Conservation (phyloP, 805 yeast genomes). For the Ascoidea rubescens region DNA sequence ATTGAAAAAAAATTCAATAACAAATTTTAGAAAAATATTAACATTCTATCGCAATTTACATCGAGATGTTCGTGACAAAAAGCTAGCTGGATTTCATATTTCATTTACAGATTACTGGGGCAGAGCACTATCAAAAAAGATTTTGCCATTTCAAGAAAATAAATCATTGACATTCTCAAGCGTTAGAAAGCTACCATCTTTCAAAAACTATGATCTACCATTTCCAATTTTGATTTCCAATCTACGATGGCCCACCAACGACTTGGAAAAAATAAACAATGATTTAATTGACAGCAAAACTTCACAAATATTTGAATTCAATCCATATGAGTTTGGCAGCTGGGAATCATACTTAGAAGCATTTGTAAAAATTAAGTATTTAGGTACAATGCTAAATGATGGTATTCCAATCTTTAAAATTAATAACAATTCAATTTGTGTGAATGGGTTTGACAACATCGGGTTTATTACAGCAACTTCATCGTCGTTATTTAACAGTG, state of each 20-base stretch:
- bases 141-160: conserved; percentile 24
- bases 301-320: conserved; percentile 42
- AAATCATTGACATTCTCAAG: conserved; percentile 27
- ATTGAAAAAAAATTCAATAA: no score
- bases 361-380: conserved; percentile 34
- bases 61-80: conserved; percentile 37
- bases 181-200: conserved; percentile 22
- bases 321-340: conserved; percentile 55
- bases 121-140: conserved; percentile 35
- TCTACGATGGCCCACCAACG: conserved; percentile 22
- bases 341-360: conserved; percentile 38
- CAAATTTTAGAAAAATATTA: conserved; percentile 18
- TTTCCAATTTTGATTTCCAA: conserved; percentile 34
- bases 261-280: conserved; percentile 17
- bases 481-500: conserved; percentile 45
- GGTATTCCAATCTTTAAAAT: conserved; percentile 25
- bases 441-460: conserved; percentile 39
- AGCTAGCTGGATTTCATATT: conserved; percentile 34
- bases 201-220: conserved; percentile 26
- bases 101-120: conserved; percentile 64
- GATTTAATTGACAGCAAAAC: no score
- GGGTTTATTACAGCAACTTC: conserved; percentile 53
- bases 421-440: conserved; percentile 24
- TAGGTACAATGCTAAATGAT: conserved; percentile 33
- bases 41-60: conserved; percentile 40